A percentile compares a stretch with the other conserved stretches of the same genome.
Conservation (phyloP, 192 early-diverging fungal genomes). For the Physocladia obscura region DNA sequence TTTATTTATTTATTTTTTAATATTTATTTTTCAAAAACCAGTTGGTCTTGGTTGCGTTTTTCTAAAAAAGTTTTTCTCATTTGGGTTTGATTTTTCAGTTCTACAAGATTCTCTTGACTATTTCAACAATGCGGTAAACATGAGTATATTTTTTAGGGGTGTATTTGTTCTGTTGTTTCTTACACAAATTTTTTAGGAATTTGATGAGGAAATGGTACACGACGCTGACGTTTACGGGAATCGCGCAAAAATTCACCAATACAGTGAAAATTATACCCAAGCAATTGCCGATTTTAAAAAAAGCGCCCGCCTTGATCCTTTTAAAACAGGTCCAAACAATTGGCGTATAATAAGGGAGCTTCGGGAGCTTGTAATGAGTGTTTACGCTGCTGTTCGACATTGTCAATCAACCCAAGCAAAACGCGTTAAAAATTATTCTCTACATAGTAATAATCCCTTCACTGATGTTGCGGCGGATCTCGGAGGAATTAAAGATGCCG, state of each 20-base stretch:
- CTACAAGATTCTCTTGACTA: neutral
- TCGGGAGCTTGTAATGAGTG: neutral
- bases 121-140: neutral
- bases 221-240: conserved; percentile 25
- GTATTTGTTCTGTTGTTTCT: neutral
- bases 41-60: conserved; percentile 13
- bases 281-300: conserved; percentile 10
- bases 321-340: neutral
- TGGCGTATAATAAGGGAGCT: neutral
- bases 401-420: neutral
- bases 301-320: conserved; percentile 12
- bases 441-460: neutral
- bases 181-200: neutral
- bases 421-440: no score
- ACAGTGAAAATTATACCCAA: conserved; percentile 1
- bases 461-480: neutral
- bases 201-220: neutral
- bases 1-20: neutral
- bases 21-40: neutral
- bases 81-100: neutral
- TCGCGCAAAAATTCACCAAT: conserved; percentile 11
- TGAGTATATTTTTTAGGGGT: neutral
- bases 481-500: neutral
- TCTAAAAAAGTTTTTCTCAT: neutral
- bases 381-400: neutral